Conservation (phyloP, 1,284 basidiomycete species). For the Papiliotrema laurentii region DNA sequence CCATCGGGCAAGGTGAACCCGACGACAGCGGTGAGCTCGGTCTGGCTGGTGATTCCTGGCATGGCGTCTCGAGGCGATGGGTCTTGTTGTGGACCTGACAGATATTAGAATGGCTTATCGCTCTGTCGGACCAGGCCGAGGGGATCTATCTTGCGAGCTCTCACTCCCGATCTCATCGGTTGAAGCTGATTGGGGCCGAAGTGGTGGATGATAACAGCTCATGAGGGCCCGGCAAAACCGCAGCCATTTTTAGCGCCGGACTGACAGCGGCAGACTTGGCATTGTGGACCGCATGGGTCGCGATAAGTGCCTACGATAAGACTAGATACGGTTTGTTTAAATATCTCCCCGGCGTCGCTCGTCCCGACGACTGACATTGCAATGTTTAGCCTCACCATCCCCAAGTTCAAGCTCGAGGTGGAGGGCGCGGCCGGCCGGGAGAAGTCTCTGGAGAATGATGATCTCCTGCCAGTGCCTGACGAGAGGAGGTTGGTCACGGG, state of each 20-base stretch:
- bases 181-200: no score
- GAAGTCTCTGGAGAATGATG: constrained; percentile 30
- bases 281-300: no score
- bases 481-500: constrained; percentile 16
- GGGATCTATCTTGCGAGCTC: no score
- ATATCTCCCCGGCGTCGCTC: not conserved
- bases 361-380: not conserved
- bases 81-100: not conserved
- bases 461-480: constrained; percentile 28
- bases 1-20: constrained; percentile 24
- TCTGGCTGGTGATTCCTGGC: constrained; percentile 13
- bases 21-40: constrained; percentile 19
- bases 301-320: no score
- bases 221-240: no score
- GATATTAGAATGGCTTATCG: not conserved
- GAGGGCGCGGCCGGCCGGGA: constrained; percentile 17
- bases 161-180: no score
- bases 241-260: no score
- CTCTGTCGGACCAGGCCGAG: not conserved
- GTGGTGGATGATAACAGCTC: no score
- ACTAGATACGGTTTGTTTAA: no score
- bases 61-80: constrained; percentile 6
- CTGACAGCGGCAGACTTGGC: no score
- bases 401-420: constrained; percentile 20
- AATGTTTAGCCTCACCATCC: constrained; percentile 9